Conservation (phyloP, 1,284 basidiomycete species). For the Amylostereum areolatum region DNA sequence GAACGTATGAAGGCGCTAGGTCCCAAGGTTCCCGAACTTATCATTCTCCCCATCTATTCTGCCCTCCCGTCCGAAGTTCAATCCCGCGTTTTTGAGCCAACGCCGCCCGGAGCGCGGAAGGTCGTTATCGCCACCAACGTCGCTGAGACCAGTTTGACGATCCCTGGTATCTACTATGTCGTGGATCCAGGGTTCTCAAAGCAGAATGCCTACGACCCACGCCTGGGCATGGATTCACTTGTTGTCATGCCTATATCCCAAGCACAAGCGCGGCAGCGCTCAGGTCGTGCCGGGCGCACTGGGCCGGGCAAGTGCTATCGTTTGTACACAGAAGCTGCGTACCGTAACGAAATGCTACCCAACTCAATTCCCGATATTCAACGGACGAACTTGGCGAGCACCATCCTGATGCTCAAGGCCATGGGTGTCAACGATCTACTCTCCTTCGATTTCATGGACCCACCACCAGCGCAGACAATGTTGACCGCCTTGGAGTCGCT, state of each 20-base stretch:
- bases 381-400: conserved; percentile 88
- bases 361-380: conserved; percentile 98
- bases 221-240: conserved; percentile 97
- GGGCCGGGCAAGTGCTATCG: conserved; percentile 99
- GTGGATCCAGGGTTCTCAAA: conserved; percentile 98
- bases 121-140: conserved; percentile 99
- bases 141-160: conserved; percentile 97
- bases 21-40: conserved; percentile 92
- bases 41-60: conserved; percentile 97
- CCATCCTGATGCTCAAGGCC: conserved; percentile 94
- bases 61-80: conserved; percentile 97
- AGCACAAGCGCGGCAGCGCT: conserved; percentile 92
- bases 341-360: conserved; percentile 98
- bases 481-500: conserved; percentile 90
- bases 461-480: conserved; percentile 94
- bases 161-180: conserved; percentile 98
- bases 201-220: conserved; percentile 97
- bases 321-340: conserved; percentile 96
- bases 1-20: conserved; percentile 98
- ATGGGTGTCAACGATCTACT: conserved; percentile 99
- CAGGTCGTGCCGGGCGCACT: conserved; percentile 95
- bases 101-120: conserved; percentile 94
- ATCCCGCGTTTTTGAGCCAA: conserved; percentile 95
- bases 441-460: conserved; percentile 99
- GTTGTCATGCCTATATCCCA: conserved; percentile 99